A percentile compares a stretch with the other conserved stretches of the same genome.
Evolutionary conservation across 163 green algal genomes (phyloP).

Genomic region (Scenedesmus sp.): DNA sequence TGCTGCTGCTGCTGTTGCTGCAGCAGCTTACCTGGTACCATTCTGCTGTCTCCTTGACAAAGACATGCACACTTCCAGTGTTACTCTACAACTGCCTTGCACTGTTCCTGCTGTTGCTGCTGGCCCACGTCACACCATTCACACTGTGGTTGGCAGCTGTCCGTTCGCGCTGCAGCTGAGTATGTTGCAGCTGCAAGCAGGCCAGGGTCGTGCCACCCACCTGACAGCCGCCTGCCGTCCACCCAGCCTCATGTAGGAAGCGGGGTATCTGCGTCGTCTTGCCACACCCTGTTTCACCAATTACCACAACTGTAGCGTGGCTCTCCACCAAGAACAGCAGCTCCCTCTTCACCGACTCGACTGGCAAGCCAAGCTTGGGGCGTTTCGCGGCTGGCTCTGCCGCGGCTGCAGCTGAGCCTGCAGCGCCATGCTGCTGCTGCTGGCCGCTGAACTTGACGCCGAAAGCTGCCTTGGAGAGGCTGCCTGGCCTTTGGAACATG

Average conservation of each 20-base stretch:
- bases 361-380: constrained; percentile 47
- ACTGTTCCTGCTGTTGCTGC: background rate
- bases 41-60: too few species aligned
- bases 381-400: background rate
- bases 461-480: constrained; percentile 40
- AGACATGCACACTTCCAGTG: too few species aligned
- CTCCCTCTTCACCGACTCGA: constrained; percentile 49
- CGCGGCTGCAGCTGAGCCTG: background rate
- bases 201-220: background rate
- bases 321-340: constrained; percentile 74
- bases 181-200: background rate
- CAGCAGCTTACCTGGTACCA: constrained; percentile 16
- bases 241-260: constrained; percentile 86
- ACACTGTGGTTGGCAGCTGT: too few species aligned
- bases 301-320: constrained; percentile 71
- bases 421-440: background rate
- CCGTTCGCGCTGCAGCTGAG: background rate
- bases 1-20: constrained; percentile 4
- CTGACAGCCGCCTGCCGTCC: constrained; percentile 62
- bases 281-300: constrained; percentile 89
- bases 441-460: constrained; percentile 34
- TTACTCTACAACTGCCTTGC: too few species aligned
- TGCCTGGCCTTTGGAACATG: constrained; percentile 56
- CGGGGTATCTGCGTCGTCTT: constrained; percentile 93
- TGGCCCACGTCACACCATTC: too few species aligned